Evolutionary conservation across 352 stramenopile genomes (phyloP).

Genomic region (Pythium monospermum): DNA sequence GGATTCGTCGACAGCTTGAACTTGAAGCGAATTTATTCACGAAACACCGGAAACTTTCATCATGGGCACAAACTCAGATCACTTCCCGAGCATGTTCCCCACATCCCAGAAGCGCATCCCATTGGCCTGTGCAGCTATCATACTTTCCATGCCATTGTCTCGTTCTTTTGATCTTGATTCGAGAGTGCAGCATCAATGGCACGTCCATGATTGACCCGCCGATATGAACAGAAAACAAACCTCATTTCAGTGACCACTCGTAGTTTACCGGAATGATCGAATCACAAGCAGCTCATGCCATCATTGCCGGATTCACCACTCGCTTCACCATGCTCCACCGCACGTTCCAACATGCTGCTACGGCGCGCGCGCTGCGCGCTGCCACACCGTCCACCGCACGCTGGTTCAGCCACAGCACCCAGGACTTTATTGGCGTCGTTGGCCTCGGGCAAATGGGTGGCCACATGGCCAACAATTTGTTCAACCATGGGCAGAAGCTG

Average conservation of each 20-base stretch:
- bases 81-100: not conserved
- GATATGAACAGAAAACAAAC: too few species aligned
- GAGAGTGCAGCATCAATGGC: too few species aligned
- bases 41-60: slow-evolving; percentile 7
- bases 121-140: too few species aligned
- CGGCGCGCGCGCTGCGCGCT: not conserved
- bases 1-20: slow-evolving; percentile 26
- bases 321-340: slow-evolving; percentile 17
- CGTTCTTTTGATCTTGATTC: too few species aligned
- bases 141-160: too few species aligned
- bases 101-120: slow-evolving; percentile 9
- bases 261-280: too few species aligned
- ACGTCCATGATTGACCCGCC: too few species aligned
- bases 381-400: not conserved
- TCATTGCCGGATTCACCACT: too few species aligned
- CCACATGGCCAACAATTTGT: slow-evolving; percentile 91
- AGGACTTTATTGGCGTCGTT: slow-evolving; percentile 80
- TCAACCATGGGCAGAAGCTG: slow-evolving; percentile 69
- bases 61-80: slow-evolving; percentile 7
- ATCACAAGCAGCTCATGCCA: too few species aligned
- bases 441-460: slow-evolving; percentile 93
- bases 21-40: slow-evolving; percentile 26
- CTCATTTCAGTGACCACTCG: too few species aligned
- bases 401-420: slow-evolving; percentile 20
- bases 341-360: slow-evolving; percentile 3